Evolutionary conservation across 306 rosid species (phyloP).

Genomic region (Dalbergia oliveri): DNA sequence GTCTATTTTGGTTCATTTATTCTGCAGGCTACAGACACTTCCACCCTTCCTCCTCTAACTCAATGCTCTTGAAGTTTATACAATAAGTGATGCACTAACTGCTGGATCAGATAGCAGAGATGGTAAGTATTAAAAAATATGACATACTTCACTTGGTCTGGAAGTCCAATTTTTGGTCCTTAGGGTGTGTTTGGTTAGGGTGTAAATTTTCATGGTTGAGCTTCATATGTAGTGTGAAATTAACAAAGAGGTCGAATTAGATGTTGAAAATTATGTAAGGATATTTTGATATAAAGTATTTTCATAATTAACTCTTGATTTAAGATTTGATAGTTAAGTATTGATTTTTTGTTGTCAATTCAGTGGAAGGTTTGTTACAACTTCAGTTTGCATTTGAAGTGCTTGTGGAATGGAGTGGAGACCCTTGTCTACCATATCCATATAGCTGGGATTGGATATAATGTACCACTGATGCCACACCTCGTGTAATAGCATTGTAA

Average conservation of each 20-base stretch:
- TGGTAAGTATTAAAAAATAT: constrained; percentile 34
- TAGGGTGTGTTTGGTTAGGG: no score
- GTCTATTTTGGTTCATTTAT: constrained; percentile 23
- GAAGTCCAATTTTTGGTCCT: no score
- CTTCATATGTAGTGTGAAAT: no score
- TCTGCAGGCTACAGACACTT: constrained; percentile 42
- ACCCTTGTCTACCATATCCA: constrained; percentile 56
- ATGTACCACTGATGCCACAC: constrained; percentile 46
- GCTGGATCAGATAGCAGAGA: constrained; percentile 49
- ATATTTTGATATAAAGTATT: no score
- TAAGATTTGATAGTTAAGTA: no score
- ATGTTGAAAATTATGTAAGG: not conserved
- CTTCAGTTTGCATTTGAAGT: constrained; percentile 50
- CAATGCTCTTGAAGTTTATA: constrained; percentile 59
- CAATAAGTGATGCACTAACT: constrained; percentile 35
- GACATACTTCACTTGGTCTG: no score
- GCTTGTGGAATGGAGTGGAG: constrained; percentile 57
- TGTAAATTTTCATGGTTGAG: no score
- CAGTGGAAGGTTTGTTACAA: constrained; percentile 55
- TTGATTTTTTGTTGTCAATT: not conserved
- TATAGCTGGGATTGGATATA: constrained; percentile 60
- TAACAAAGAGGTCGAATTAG: not conserved
- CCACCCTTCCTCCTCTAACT: constrained; percentile 61
- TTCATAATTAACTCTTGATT: no score
- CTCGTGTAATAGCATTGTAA: constrained; percentile 59